Conservation (phyloP, 2,329 filamentous ascomycete genomes). For the Colletotrichum agaves region DNA sequence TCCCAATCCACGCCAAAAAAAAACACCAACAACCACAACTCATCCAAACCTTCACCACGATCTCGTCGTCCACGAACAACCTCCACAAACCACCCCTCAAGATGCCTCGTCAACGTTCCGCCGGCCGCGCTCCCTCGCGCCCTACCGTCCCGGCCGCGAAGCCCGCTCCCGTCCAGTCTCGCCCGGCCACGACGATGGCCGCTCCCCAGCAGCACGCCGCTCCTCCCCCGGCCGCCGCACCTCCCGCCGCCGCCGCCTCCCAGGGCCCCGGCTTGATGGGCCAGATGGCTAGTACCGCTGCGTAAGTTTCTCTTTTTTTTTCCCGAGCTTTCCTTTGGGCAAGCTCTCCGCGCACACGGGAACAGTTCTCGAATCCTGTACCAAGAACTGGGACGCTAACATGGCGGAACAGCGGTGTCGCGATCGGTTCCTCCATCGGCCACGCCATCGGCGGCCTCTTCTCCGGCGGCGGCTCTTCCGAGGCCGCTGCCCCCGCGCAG, state of each 20-base stretch:
- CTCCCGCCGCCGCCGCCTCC: conserved; percentile 60
- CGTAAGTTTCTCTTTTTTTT: conserved; percentile 72
- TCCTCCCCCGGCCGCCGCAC: conserved; percentile 55
- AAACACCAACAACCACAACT: too few relatives aligned
- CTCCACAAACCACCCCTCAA: conserved; percentile 43
- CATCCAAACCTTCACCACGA: conserved; percentile 40
- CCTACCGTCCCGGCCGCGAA: conserved; percentile 72
- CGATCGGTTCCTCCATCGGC: conserved; percentile 93
- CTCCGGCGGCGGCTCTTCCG: conserved; percentile 74
- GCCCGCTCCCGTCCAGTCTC: conserved; percentile 69
- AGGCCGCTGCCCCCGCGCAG: conserved; percentile 53
- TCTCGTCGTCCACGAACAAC: neutral
- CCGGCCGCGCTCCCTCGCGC: conserved; percentile 69
- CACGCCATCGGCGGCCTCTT: conserved; percentile 94
- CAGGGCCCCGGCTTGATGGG: conserved; percentile 89
- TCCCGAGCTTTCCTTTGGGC: neutral
- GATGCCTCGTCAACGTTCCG: conserved; percentile 84
- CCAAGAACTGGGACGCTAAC: neutral
- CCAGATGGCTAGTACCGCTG: conserved; percentile 97
- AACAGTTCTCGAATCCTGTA: neutral
- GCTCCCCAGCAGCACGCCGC: conserved; percentile 55
- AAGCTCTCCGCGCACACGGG: neutral
- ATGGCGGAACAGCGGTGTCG: conserved; percentile 78
- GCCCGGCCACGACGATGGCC: conserved; percentile 77
- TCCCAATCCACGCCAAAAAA: conserved; percentile 41